Evolutionary conservation across 306 rosid genomes (phyloP).

Genomic region (Rosa rugosa): DNA sequence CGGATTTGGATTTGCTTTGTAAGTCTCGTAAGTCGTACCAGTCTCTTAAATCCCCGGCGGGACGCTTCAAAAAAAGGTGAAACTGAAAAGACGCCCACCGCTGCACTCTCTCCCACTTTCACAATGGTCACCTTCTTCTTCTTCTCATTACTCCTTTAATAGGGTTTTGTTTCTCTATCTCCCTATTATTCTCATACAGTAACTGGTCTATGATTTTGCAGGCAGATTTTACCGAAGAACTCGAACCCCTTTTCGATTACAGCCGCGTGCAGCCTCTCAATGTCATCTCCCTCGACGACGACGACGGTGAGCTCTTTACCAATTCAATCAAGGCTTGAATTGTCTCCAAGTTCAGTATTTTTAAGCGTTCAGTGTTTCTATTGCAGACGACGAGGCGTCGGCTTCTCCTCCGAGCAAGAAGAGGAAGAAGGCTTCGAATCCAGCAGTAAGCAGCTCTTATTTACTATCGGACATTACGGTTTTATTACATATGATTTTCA

Average conservation of each 20-base stretch:
- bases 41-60: constrained; percentile 2
- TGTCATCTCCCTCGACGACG: constrained; percentile 38
- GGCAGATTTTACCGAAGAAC: constrained; percentile 61
- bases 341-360: neutral
- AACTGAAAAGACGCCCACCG: neutral
- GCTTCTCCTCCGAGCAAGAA: constrained; percentile 39
- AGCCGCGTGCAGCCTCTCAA: constrained; percentile 68
- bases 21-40: neutral
- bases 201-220: constrained; percentile 13
- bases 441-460: constrained; percentile 19
- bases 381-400: constrained; percentile 52
- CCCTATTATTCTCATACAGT: too few relatives aligned
- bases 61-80: neutral
- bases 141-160: neutral
- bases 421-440: constrained; percentile 40
- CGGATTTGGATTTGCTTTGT: neutral
- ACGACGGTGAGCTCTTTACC: constrained; percentile 32
- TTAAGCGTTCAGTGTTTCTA: neutral
- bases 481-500: neutral
- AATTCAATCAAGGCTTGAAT: neutral
- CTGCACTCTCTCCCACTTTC: neutral
- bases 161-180: constrained; percentile 17
- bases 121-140: constrained; percentile 31
- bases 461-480: too few relatives aligned
- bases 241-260: constrained; percentile 88